Evolutionary conservation across 169 alveolate species (phyloP), one percentile per base, ranked within the genome.

Genomic region (Plasmodium falciparum): DNA sequence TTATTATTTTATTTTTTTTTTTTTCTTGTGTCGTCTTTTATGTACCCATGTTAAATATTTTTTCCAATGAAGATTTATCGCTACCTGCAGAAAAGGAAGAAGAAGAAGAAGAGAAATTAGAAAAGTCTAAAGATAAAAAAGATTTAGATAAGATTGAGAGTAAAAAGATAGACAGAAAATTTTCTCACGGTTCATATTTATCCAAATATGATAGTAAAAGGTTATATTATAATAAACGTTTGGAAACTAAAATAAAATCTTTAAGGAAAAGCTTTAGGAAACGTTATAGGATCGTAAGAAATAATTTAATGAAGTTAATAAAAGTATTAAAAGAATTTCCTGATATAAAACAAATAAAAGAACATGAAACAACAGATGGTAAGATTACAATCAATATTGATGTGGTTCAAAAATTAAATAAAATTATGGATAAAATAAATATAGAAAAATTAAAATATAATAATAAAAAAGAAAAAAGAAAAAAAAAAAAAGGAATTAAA

Each of bases 261-360:
- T 39, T 80, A 29, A 61, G 83, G 59, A 67, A 59, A 54, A 66
- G 22, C 43, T 69, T 80, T 26, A 13, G 90, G 70, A 80, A 69
- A 80, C 69, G 70, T 17, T 80, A 80, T 62, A 80, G 90, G 17
- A 80, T 80, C 12, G 83, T 80, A 45, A 78, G 83, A 29, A 80
- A 74, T 5, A 74, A 80, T 22, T 80, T 80, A 24, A 11, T 80
- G 49, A 80, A 80, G 26, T 39, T 80, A 70, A 58, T 54, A 20
- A 80, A 80, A 80, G 47, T 80, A 61, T 49, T 70, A 5, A 80
- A 80, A 26, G 61, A 80, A 33, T 69, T 80, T 43, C 90, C 90
- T 29, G 74, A 80, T 29, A 50, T 69, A 20, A 52, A 74, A 2
- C 9, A 20, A 3, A 50, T 17, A 63, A 45, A 47, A 15, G 56